Evolutionary conservation across 2,329 filamentous ascomycete genomes (phyloP).

Genomic region (Colletotrichum sublineola): DNA sequence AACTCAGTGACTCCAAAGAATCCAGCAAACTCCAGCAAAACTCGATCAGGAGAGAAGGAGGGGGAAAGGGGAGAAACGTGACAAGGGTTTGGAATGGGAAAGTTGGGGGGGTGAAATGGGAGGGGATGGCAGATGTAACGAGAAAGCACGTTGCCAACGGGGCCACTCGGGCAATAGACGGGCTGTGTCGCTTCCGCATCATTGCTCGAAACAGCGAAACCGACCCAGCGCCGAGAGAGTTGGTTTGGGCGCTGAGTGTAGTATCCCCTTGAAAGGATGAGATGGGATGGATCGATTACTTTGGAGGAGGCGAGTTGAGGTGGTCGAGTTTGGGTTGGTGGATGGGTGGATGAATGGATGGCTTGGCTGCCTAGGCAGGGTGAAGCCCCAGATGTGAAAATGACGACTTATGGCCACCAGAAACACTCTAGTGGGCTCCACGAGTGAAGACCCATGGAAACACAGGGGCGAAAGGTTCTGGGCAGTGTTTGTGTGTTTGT

Average conservation of each 20-base stretch:
- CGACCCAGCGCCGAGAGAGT: slow-evolving; percentile 41
- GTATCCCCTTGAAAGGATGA: not conserved
- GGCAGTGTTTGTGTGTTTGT: slow-evolving; percentile 2
- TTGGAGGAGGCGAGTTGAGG: not conserved
- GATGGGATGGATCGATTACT: slow-evolving; percentile 12
- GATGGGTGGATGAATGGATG: not conserved
- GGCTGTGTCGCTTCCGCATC: slow-evolving; percentile 35
- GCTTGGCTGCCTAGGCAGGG: not conserved
- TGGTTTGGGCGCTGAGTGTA: slow-evolving; percentile 36
- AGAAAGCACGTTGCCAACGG: slow-evolving; percentile 19
- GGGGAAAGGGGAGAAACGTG: slow-evolving; percentile 8
- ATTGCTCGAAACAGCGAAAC: slow-evolving; percentile 27
- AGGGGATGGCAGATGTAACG: slow-evolving; percentile 24
- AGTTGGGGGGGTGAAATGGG: slow-evolving; percentile 1
- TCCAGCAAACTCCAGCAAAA: slow-evolving; percentile 21
- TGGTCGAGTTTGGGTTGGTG: not conserved
- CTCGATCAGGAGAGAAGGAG: not conserved
- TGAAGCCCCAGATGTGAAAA: not conserved
- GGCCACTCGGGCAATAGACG: slow-evolving; percentile 20
- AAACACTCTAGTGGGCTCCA: not conserved
- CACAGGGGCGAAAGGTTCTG: not conserved
- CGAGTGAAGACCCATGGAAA: not conserved
- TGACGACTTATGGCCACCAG: not conserved
- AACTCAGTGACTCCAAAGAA: slow-evolving; percentile 1
- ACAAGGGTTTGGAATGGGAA: slow-evolving; percentile 37